Evolutionary conservation across 352 stramenopile genomes (phyloP).

Genomic region (Thraustochytrium striatum): DNA sequence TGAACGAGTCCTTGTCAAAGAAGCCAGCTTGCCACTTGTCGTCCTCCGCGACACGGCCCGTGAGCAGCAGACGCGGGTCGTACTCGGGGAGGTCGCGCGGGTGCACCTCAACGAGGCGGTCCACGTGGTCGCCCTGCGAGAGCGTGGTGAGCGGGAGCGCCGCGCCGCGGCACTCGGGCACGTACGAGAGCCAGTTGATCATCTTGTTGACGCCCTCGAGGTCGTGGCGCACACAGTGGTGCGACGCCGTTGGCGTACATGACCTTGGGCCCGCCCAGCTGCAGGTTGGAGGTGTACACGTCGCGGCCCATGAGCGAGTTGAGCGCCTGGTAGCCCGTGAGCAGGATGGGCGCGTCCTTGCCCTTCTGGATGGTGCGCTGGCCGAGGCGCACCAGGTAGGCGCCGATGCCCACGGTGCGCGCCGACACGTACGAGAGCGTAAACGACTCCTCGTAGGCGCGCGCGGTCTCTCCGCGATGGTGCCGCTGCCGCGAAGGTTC

Average conservation of each 20-base stretch:
- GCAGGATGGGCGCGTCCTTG: slow-evolving; percentile 94
- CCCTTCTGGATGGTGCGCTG: slow-evolving; percentile 98
- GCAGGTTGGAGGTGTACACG: slow-evolving; percentile 99
- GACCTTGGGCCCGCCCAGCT: slow-evolving; percentile 97
- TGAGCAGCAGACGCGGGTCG: slow-evolving; percentile 87
- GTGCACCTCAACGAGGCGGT: slow-evolving; percentile 78
- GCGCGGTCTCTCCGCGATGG: slow-evolving; percentile 98
- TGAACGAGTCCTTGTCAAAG: slow-evolving; percentile 97
- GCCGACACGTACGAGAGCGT: slow-evolving; percentile 98
- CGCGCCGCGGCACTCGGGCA: slow-evolving; percentile 81
- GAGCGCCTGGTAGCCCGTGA: slow-evolving; percentile 99
- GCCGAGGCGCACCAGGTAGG: slow-evolving; percentile 97
- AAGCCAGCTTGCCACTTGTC: slow-evolving; percentile 82
- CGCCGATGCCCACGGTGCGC: slow-evolving; percentile 97
- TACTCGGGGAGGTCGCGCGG: slow-evolving; percentile 76
- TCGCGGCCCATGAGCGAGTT: slow-evolving; percentile 99
- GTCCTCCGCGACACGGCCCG: slow-evolving; percentile 62
- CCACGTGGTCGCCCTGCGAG: slow-evolving; percentile 66
- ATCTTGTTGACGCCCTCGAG: slow-evolving; percentile 88
- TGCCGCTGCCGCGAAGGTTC: slow-evolving; percentile 96
- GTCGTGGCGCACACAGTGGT: slow-evolving; percentile 93
- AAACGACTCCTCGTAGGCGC: slow-evolving; percentile 97
- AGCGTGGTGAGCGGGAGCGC: slow-evolving; percentile 62
- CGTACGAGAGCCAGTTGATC: slow-evolving; percentile 97
- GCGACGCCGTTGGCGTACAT: slow-evolving; percentile 99